A percentile compares a stretch with the other conserved stretches of the same genome.
Evolutionary conservation across 441 rosid genomes (phyloP).

Genomic region (Metrosideros polymorpha): DNA sequence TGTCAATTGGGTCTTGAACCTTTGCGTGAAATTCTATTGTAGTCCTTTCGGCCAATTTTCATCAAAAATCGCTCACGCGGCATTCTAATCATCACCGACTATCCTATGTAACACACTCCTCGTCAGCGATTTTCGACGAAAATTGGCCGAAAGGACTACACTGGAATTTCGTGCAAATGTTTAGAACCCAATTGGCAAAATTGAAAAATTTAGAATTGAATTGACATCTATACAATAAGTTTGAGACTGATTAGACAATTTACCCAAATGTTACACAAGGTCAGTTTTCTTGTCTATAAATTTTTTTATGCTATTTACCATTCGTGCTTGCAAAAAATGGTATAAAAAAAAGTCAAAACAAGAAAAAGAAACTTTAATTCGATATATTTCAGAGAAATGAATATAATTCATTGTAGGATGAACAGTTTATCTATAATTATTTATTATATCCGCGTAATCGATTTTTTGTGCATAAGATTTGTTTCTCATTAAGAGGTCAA

Average conservation of each 20-base stretch:
- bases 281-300: neutral
- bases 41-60: no score
- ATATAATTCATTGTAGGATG: neutral
- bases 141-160: no score
- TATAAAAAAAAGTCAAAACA: neutral
- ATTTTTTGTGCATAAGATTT: neutral
- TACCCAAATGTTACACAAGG: accelerated
- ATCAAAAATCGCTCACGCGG: no score
- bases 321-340: neutral
- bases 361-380: neutral
- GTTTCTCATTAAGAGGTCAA: neutral
- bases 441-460: neutral
- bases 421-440: neutral
- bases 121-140: neutral
- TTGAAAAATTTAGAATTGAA: accelerated
- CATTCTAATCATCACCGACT: no score
- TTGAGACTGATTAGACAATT: no score
- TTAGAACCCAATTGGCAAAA: no score
- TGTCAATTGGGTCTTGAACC: no score
- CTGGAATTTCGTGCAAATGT: accelerated
- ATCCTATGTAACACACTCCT: no score
- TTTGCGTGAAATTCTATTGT: no score
- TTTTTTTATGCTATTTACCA: neutral
- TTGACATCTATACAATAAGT: accelerated
- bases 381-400: neutral